Evolutionary conservation across 371 early-diverging fungal genomes (phyloP).

Genomic region (Syncephalastrum contaminatum): DNA sequence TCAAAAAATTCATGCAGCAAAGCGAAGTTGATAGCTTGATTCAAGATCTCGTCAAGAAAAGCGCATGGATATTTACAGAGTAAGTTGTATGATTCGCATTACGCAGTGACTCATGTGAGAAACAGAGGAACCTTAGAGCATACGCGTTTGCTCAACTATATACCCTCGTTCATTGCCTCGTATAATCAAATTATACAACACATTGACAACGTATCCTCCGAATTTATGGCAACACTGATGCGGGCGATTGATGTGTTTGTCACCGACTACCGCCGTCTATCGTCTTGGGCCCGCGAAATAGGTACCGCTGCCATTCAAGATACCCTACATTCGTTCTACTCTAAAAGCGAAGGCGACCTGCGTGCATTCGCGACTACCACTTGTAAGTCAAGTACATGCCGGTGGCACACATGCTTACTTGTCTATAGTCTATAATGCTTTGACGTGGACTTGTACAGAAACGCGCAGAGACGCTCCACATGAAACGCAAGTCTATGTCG

Average conservation of each 20-base stretch:
- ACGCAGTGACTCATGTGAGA: neutral
- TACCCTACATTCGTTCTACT: constrained; percentile 50
- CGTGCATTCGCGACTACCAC: constrained; percentile 42
- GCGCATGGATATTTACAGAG: constrained; percentile 59
- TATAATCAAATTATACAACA: constrained; percentile 56
- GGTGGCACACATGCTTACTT: neutral
- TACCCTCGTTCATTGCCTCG: constrained; percentile 66
- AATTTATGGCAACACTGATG: constrained; percentile 49
- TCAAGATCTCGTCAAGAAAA: constrained; percentile 51
- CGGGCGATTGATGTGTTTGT: constrained; percentile 49
- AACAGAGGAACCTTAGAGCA: constrained; percentile 36
- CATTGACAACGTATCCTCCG: constrained; percentile 42
- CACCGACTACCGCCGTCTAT: constrained; percentile 37
- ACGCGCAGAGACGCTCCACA: neutral
- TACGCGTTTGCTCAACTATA: constrained; percentile 38
- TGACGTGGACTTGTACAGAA: constrained; percentile 55
- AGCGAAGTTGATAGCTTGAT: constrained; percentile 48
- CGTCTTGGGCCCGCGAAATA: constrained; percentile 35
- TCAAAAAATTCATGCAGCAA: constrained; percentile 39
- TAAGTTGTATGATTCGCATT: constrained; percentile 18
- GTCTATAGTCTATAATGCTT: constrained; percentile 54
- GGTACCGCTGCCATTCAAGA: constrained; percentile 47
- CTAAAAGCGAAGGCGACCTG: constrained; percentile 50
- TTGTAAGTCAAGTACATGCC: constrained; percentile 33
- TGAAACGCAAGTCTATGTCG: no score